These are phyloP conservation scores for Cerioporus squamosus DNA, from an alignment of 1,284 basidiomycete genomes.

Conservation along the genomic window DNA sequence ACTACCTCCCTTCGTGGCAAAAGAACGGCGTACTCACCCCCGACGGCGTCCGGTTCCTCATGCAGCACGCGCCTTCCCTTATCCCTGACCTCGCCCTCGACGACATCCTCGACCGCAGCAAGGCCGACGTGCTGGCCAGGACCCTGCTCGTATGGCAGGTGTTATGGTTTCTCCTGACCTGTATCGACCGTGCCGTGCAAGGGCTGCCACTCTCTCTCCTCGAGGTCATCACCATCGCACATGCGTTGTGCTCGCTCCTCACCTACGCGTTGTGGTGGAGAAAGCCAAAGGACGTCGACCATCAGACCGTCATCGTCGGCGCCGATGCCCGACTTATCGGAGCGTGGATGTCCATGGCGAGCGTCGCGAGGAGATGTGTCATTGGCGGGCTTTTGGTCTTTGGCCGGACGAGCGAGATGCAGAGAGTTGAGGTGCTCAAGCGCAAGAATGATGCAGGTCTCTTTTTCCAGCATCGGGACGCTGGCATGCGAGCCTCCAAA, in stretches of 20 bases:
- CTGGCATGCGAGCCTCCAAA: no score
- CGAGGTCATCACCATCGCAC: constrained; percentile 24
- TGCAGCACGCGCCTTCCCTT: constrained; percentile 15
- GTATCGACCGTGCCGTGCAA: constrained; percentile 21
- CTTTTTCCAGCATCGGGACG: no score
- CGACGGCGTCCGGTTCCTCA: constrained; percentile 10
- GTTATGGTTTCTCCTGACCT: constrained; percentile 31
- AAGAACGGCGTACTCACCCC: background rate
- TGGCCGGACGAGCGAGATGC: no score
- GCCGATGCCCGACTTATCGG: background rate
- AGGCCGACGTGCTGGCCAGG: constrained; percentile 28
- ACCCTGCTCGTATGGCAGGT: constrained; percentile 27
- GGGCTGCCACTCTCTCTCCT: constrained; percentile 21
- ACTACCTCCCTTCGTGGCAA: constrained; percentile 11
- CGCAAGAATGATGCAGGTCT: no score
- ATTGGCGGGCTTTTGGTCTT: background rate
- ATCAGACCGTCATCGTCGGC: constrained; percentile 8
- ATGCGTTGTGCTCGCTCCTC: constrained; percentile 17
- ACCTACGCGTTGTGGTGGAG: constrained; percentile 23
- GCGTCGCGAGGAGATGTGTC: background rate
- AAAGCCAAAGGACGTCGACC: constrained; percentile 19
- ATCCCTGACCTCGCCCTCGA: constrained; percentile 19
- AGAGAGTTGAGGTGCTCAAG: no score
- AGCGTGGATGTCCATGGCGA: constrained; percentile 4
- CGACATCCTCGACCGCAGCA: constrained; percentile 29